Evolutionary conservation across 345 rosid genomes (phyloP).

Genomic region (Acer saccharum): DNA sequence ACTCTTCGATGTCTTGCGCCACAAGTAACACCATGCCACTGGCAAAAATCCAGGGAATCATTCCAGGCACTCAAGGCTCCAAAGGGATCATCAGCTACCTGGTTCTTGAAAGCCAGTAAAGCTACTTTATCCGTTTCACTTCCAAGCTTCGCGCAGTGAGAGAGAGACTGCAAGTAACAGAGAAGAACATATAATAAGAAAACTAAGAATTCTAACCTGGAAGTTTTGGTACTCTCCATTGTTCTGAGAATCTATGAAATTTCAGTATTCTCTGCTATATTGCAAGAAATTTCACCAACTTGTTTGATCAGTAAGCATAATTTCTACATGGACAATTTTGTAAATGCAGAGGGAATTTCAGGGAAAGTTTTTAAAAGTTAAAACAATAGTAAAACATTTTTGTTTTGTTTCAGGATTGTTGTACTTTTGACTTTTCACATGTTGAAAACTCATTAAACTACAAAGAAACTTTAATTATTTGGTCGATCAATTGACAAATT

Average conservation of each 20-base stretch:
- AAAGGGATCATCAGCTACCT: neutral
- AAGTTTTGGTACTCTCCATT: neutral
- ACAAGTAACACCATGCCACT: constrained; percentile 33
- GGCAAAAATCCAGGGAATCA: constrained; percentile 25
- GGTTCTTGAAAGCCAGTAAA: constrained; percentile 22
- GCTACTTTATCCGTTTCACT: constrained; percentile 29
- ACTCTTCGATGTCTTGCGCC: constrained; percentile 23
- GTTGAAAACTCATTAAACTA: neutral
- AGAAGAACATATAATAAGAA: constrained; percentile 11
- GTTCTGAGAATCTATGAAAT: neutral
- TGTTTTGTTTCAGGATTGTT: neutral
- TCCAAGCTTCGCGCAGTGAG: constrained; percentile 7
- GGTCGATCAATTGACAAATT: too few relatives aligned
- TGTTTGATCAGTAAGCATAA: neutral
- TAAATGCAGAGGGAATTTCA: neutral
- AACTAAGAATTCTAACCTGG: neutral
- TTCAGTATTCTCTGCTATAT: neutral
- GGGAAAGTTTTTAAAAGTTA: neutral
- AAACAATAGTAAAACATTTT: neutral
- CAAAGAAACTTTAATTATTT: neutral
- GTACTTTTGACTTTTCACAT: neutral
- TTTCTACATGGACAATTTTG: neutral
- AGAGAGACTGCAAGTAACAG: constrained; percentile 7
- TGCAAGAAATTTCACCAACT: neutral
- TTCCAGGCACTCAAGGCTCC: constrained; percentile 29